These are phyloP conservation scores for Trichoderma harzianum DNA, from an alignment of 2,329 filamentous ascomycete genomes.

Conservation along the genomic window DNA sequence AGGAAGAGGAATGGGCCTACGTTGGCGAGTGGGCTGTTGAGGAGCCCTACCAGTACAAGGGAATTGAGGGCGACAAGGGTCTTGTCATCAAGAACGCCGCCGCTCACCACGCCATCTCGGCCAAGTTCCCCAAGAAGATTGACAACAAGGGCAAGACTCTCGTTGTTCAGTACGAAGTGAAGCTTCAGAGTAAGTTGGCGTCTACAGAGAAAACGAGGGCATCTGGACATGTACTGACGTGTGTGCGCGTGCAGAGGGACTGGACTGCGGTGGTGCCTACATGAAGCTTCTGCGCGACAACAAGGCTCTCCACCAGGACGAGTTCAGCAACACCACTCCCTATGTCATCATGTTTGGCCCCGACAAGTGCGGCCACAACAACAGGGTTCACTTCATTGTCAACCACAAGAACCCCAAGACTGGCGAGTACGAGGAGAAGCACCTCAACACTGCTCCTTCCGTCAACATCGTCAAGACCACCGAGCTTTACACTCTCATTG, in stretches of 20 bases:
- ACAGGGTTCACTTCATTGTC: constrained; percentile 99
- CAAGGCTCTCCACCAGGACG: constrained; percentile 92
- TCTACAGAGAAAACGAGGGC: neutral
- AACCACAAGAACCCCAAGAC: constrained; percentile 99
- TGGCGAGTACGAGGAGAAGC: constrained; percentile 99
- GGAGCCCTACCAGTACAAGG: constrained; percentile 86
- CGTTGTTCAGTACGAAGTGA: constrained; percentile 98
- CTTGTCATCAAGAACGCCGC: constrained; percentile 97
- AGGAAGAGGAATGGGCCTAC: constrained; percentile 91
- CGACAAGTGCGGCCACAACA: constrained; percentile 98
- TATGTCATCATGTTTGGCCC: constrained; percentile 99
- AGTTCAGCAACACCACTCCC: constrained; percentile 95
- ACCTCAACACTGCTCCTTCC: constrained; percentile 77
- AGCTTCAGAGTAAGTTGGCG: constrained; percentile 80
- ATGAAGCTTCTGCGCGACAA: constrained; percentile 98
- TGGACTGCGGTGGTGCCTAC: constrained; percentile 98
- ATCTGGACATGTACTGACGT: neutral
- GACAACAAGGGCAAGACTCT: constrained; percentile 97
- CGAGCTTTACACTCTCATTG: constrained; percentile 93
- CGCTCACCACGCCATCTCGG: constrained; percentile 97
- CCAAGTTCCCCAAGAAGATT: constrained; percentile 95
- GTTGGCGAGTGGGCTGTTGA: constrained; percentile 96
- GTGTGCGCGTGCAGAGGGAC: constrained; percentile 61
- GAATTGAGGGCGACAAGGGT: constrained; percentile 92
- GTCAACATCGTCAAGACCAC: constrained; percentile 89